Conservation (phyloP, 345 rosid species). For the Cochlearia excelsa region DNA sequence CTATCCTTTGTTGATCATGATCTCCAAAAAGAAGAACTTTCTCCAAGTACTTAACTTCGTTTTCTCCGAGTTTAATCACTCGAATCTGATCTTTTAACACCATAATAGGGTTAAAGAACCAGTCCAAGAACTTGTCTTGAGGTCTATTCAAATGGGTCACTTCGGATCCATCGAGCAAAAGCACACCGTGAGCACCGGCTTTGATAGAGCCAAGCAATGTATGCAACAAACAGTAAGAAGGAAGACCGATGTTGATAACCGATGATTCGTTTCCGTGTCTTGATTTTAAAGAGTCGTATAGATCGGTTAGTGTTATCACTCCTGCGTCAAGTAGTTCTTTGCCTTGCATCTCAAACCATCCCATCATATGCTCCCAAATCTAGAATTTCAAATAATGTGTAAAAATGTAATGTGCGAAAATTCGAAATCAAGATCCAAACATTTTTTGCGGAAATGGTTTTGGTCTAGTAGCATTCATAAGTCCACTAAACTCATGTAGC, state of each 20-base stretch:
- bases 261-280: constrained; percentile 48
- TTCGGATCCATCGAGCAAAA: constrained; percentile 60
- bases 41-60: constrained; percentile 61
- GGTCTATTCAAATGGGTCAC: constrained; percentile 65
- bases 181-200: constrained; percentile 58
- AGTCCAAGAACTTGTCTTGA: constrained; percentile 66
- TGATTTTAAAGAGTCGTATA: constrained; percentile 53
- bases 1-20: constrained; percentile 39
- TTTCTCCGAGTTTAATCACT: constrained; percentile 53
- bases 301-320: constrained; percentile 48
- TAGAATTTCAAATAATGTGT: constrained; percentile 16
- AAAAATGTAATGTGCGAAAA: not conserved
- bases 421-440: not conserved
- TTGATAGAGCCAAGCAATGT: constrained; percentile 56
- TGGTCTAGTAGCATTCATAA: too few species aligned
- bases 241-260: constrained; percentile 54
- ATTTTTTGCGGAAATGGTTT: too few species aligned
- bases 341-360: constrained; percentile 57
- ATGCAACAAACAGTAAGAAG: constrained; percentile 56
- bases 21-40: constrained; percentile 62
- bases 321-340: constrained; percentile 57
- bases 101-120: constrained; percentile 70
- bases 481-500: too few species aligned
- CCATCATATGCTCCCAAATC: constrained; percentile 64
- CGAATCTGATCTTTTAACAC: constrained; percentile 70